Evolutionary conservation across 2,329 filamentous ascomycete genomes (phyloP).

Genomic region (Claviceps cyperi): DNA sequence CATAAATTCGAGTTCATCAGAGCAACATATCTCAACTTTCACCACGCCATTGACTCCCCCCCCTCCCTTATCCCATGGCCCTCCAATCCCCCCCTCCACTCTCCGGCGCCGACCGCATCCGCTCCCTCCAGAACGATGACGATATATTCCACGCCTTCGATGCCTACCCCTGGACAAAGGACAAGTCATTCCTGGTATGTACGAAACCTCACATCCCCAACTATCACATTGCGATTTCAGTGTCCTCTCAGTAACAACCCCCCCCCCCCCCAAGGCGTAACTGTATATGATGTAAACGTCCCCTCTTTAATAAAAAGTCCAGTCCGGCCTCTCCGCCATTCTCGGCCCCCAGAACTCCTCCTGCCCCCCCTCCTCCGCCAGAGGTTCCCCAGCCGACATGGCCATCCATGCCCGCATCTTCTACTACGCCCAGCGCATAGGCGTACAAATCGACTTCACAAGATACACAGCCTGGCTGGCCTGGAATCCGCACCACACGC

Average conservation of each 20-base stretch:
- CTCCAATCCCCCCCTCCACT: neutral
- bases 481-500: slow-evolving; percentile 16
- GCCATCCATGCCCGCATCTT: slow-evolving; percentile 52
- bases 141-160: slow-evolving; percentile 47
- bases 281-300: neutral
- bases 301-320: neutral
- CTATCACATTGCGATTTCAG: neutral
- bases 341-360: slow-evolving; percentile 36
- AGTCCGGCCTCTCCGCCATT: slow-evolving; percentile 50
- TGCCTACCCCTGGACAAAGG: slow-evolving; percentile 51
- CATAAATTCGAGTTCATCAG: neutral
- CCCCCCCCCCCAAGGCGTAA: no score
- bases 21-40: neutral
- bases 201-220: neutral
- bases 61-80: neutral
- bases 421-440: slow-evolving; percentile 43
- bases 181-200: slow-evolving; percentile 51
- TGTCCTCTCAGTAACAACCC: neutral
- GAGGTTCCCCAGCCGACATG: slow-evolving; percentile 40
- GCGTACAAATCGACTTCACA: slow-evolving; percentile 46
- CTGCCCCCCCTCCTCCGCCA: slow-evolving; percentile 14
- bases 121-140: slow-evolving; percentile 23
- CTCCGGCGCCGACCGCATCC: slow-evolving; percentile 20
- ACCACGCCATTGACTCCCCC: neutral
- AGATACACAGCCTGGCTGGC: slow-evolving; percentile 52